Base-by-base conservation (phyloP, 176 grass and related monocot species). In the Carex cristatella region DNA sequence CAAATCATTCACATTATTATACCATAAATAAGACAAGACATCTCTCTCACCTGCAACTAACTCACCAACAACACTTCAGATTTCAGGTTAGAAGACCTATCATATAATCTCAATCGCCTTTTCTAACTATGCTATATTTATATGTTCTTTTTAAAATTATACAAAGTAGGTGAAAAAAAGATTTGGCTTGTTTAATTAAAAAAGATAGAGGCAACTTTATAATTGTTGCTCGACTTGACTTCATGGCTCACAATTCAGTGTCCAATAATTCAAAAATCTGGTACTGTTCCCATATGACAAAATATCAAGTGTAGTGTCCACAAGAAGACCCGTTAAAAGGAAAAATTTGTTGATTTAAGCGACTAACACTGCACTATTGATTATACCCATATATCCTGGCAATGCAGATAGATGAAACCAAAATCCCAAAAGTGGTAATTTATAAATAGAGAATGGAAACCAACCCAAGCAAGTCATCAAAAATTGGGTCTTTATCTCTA, bases 401-500 rank as follows among this genome's bases (percentile, higher is more conserved):
- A 42, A 42, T 71, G 37, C 68, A 71, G 15, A 46, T 3, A 86
- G 12, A 48, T 65, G 79, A 10, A 32, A 87, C 5, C 12, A 35
- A 46, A 80, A 78, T 77, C 83, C 55, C 23, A 65, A 79, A 51
- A 51, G 38, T n/a, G 27, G 71, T 38, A 61, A 27, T 38, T 61
- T 42, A 18, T 61, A 65, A 83, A 59, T 48, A 56, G 10, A 13
- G 59, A 51, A 53, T 57, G 28, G 72, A 76, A 83, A 89, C 90
- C 6, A 92, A 99, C 96, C 96, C 96, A 4, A 99, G 96, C 70
- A 85, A 69, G 74, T 99, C 96, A 89, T 99, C 93, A 44, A 95
- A 98, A 81, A 99, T 92, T 37, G 78, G 90, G 76, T 99, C 96
- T 82, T 99, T 99, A 68, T 95, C 93, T 86, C 88, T 87, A 83